phyloP scores from a whole-genome alignment of 805 yeast species.

The Brettanomyces bruxellensis region DNA sequence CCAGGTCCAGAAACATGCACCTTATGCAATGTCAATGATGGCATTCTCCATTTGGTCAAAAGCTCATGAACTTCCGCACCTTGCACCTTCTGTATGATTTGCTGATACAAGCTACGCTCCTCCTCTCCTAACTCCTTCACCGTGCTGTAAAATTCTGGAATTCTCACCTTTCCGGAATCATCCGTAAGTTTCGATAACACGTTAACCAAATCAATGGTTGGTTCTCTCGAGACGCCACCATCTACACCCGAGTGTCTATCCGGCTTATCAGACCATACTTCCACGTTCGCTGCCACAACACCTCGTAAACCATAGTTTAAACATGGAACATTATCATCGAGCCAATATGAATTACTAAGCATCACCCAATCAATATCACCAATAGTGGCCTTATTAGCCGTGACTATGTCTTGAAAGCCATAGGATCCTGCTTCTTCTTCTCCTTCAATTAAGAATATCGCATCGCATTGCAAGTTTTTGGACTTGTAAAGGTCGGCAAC shows the following conservation, averaged over 20 bases:
- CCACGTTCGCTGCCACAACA: slow-evolving; percentile 71
- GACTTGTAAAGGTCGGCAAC: slow-evolving; percentile 60
- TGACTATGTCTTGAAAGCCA: slow-evolving; percentile 70
- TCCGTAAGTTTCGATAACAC: slow-evolving; percentile 58
- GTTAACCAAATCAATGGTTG: slow-evolving; percentile 76
- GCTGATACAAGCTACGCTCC: slow-evolving; percentile 55
- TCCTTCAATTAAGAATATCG: slow-evolving; percentile 83
- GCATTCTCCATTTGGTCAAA: slow-evolving; percentile 79
- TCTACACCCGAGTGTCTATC: slow-evolving; percentile 96
- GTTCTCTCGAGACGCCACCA: slow-evolving; percentile 87
- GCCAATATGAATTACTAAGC: slow-evolving; percentile 89
- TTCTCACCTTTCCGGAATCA: slow-evolving; percentile 40
- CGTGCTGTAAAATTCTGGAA: slow-evolving; percentile 69
- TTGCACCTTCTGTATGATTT: slow-evolving; percentile 37
- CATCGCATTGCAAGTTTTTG: slow-evolving; percentile 53
- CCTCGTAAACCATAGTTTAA: slow-evolving; percentile 93
- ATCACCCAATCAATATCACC: slow-evolving; percentile 84
- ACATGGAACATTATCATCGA: slow-evolving; percentile 83
- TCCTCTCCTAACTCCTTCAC: slow-evolving; percentile 40
- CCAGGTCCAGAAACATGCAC: slow-evolving; percentile 85
- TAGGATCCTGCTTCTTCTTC: slow-evolving; percentile 92
- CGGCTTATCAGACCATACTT: slow-evolving; percentile 62
- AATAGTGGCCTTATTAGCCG: slow-evolving; percentile 39
- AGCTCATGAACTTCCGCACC: slow-evolving; percentile 36
- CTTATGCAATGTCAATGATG: slow-evolving; percentile 81